Conservation (phyloP, 1,284 basidiomycete genomes). For the Fomitopsis pinicola region DNA sequence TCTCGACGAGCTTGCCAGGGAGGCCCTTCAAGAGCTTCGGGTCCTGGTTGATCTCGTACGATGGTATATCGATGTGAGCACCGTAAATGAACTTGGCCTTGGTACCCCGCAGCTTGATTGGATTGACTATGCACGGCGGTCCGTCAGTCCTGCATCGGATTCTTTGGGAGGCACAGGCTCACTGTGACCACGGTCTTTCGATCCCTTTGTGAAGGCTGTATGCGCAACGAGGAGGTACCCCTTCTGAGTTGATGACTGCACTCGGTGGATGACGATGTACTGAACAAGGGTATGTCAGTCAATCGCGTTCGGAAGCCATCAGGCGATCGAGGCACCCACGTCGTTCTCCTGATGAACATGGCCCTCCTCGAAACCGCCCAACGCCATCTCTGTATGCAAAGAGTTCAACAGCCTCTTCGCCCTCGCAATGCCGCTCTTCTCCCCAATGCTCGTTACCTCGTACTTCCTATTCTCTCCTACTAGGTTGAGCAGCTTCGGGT, state of each 20-base stretch:
- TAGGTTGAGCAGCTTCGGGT: constrained; percentile 85
- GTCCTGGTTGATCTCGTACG: constrained; percentile 57
- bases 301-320: neutral
- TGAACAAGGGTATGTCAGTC: constrained; percentile 25
- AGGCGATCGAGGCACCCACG: constrained; percentile 42
- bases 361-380: constrained; percentile 80
- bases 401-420: constrained; percentile 85
- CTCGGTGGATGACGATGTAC: constrained; percentile 90
- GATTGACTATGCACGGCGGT: constrained; percentile 54
- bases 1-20: constrained; percentile 64
- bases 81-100: constrained; percentile 80
- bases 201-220: constrained; percentile 80
- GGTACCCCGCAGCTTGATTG: constrained; percentile 79
- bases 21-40: constrained; percentile 66
- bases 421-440: constrained; percentile 68
- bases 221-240: constrained; percentile 90
- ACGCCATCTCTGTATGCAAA: constrained; percentile 86
- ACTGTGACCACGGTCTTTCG: constrained; percentile 78
- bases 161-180: constrained; percentile 15
- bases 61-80: constrained; percentile 64
- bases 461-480: constrained; percentile 83
- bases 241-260: constrained; percentile 86
- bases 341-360: constrained; percentile 95
- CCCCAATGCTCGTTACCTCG: constrained; percentile 50
- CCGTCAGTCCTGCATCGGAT: neutral